Conservation (phyloP, 2,329 filamentous ascomycete species). For the Penicillium sp. region DNA sequence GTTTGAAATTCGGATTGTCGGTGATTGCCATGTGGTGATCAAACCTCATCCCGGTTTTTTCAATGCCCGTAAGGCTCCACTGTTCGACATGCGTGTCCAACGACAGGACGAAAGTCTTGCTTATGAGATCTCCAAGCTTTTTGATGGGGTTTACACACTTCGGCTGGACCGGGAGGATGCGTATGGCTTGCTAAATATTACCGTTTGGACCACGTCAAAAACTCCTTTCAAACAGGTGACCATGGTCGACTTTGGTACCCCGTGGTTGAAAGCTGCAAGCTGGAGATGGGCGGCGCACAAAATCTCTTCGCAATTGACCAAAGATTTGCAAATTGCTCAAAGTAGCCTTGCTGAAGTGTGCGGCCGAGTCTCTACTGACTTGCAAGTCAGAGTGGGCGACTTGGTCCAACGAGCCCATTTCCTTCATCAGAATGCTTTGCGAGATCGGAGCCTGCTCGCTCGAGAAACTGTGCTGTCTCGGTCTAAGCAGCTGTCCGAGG, state of each 20-base stretch:
- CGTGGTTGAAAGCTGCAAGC: conserved; percentile 43
- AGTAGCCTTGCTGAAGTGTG: conserved; percentile 34
- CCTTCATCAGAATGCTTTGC: conserved; percentile 27
- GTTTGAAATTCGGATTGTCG: conserved; percentile 51
- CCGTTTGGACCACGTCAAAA: conserved; percentile 37
- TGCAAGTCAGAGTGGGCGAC: conserved; percentile 35
- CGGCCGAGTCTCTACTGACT: conserved; percentile 32
- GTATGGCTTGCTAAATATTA: conserved; percentile 45
- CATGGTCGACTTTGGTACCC: conserved; percentile 40
- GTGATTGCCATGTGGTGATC: conserved; percentile 49
- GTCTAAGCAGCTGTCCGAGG: conserved; percentile 32
- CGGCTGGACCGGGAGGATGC: conserved; percentile 46
- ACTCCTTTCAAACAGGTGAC: conserved; percentile 31
- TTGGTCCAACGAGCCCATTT: conserved; percentile 32
- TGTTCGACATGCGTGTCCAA: conserved; percentile 46
- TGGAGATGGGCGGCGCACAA: conserved; percentile 40
- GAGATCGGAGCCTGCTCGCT: conserved; percentile 21
- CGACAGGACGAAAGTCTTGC: conserved; percentile 38
- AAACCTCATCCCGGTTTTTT: conserved; percentile 43
- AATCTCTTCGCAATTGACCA: conserved; percentile 32
- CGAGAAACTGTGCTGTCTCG: conserved; percentile 23
- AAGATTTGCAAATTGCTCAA: conserved; percentile 35
- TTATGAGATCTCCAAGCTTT: conserved; percentile 45
- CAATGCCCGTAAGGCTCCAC: conserved; percentile 40
- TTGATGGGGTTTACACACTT: conserved; percentile 50